A percentile compares a stretch with the other conserved stretches of the same genome.
phyloP scores from a whole-genome alignment of 1,139 yeast genomes.

The Suhomyces bribrorum region DNA sequence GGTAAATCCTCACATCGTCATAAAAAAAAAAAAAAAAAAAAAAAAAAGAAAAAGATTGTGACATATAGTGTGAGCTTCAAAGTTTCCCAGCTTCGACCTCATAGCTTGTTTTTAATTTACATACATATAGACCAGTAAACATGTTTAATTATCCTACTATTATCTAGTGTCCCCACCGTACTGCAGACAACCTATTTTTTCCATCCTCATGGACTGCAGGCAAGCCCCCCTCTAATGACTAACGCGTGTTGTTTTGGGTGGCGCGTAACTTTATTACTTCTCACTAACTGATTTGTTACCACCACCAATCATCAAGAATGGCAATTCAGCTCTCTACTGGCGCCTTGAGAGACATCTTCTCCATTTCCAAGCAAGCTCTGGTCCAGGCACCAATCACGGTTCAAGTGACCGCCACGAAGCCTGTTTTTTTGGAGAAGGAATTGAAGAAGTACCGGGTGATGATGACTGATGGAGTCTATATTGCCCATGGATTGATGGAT shows the following conservation, averaged over 20 bases:
- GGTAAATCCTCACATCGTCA: not conserved
- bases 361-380: constrained; percentile 14
- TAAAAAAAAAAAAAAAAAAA: too few relatives aligned
- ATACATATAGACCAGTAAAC: too few relatives aligned
- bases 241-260: constrained; percentile 6
- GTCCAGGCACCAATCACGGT: constrained; percentile 37
- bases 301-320: constrained; percentile 3
- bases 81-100: too few relatives aligned
- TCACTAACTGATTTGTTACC: not conserved
- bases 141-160: too few relatives aligned
- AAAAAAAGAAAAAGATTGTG: too few relatives aligned
- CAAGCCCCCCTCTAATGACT: not conserved
- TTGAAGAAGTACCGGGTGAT: constrained; percentile 53
- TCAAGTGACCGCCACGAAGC: constrained; percentile 52
- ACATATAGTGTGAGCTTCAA: not conserved
- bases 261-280: constrained; percentile 4
- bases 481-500: constrained; percentile 66
- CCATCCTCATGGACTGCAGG: not conserved
- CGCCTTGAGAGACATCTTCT: constrained; percentile 19
- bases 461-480: constrained; percentile 64
- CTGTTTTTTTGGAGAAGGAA: constrained; percentile 44
- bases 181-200: not conserved
- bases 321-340: constrained; percentile 14
- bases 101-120: too few relatives aligned
- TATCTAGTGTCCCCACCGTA: too few relatives aligned